Evolutionary conservation across 179 eudicot species (phyloP).

Genomic region (Amaranthus tricolor): DNA sequence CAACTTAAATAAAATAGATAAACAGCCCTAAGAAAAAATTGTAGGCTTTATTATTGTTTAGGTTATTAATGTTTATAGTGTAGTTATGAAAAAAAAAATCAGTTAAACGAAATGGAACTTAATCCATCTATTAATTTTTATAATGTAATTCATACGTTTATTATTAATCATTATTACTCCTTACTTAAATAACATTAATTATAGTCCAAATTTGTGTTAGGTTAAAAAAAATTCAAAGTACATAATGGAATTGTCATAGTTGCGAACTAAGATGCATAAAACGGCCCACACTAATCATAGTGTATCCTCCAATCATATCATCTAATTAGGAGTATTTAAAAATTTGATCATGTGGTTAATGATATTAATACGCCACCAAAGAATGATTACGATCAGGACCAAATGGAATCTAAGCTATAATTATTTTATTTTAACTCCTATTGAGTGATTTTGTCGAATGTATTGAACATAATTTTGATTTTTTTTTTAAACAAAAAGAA

Average conservation of each 20-base stretch:
- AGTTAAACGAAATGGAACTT: background rate
- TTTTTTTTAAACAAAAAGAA: too few species aligned
- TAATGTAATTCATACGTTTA: background rate
- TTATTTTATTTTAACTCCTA: slow-evolving; percentile 20
- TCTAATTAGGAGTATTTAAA: background rate
- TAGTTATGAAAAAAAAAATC: too few species aligned
- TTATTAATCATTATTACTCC: background rate
- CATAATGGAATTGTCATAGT: slow-evolving; percentile 29
- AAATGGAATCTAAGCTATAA: slow-evolving; percentile 22
- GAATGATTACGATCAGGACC: slow-evolving; percentile 19
- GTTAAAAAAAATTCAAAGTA: slow-evolving; percentile 8
- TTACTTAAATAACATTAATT: background rate
- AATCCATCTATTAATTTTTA: slow-evolving; percentile 12
- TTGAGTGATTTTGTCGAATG: background rate
- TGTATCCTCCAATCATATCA: slow-evolving; percentile 2
- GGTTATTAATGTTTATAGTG: too few species aligned
- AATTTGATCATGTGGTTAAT: slow-evolving; percentile 25
- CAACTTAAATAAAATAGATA: too few species aligned
- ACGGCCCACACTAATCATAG: slow-evolving; percentile 21
- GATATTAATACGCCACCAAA: slow-evolving; percentile 18
- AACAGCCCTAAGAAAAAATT: too few species aligned
- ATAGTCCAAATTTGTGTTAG: slow-evolving; percentile 5
- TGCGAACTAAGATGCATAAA: slow-evolving; percentile 15
- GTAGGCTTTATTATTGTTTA: too few species aligned
- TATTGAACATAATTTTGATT: background rate